A percentile compares a stretch with the other conserved stretches of the same genome.
Evolutionary conservation across 2,329 filamentous ascomycete species (phyloP).

Genomic region (Stagonosporopsis vannaccii): DNA sequence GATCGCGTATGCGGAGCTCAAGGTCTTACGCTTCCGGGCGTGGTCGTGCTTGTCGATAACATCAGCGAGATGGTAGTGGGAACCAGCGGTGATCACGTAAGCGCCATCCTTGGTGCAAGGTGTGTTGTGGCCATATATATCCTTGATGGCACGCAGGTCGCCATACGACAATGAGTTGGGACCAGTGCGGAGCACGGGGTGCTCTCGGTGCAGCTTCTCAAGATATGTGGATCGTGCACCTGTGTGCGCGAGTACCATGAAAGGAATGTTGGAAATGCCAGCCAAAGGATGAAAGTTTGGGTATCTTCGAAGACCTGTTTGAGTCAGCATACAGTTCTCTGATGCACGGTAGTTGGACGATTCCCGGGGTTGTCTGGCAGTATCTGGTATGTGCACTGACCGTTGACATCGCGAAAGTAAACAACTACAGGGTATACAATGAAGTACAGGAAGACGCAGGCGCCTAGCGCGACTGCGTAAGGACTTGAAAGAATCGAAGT

Average conservation of each 20-base stretch:
- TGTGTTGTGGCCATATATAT: conserved; percentile 61
- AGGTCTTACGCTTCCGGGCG: conserved; percentile 58
- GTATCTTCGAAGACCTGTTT: conserved; percentile 55
- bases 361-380: not conserved
- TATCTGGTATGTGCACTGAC: conserved; percentile 18
- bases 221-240: conserved; percentile 56
- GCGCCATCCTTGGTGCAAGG: conserved; percentile 59
- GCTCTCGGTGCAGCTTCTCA: conserved; percentile 55
- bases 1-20: conserved; percentile 61
- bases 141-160: conserved; percentile 52
- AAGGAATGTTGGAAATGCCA: conserved; percentile 57
- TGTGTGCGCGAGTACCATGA: conserved; percentile 55
- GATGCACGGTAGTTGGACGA: not conserved
- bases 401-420: conserved; percentile 58
- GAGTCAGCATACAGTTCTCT: not conserved
- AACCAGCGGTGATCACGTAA: conserved; percentile 56
- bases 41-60: conserved; percentile 62
- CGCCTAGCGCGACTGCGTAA: conserved; percentile 35
- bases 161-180: conserved; percentile 45
- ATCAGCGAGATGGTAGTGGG: conserved; percentile 62
- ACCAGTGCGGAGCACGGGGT: conserved; percentile 52
- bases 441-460: conserved; percentile 45
- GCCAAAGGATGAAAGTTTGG: conserved; percentile 57
- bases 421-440: conserved; percentile 51
- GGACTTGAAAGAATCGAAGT: conserved; percentile 24